phyloP scores from a whole-genome alignment of 1,284 basidiomycete species.

The Afroboletus lepidellus region DNA sequence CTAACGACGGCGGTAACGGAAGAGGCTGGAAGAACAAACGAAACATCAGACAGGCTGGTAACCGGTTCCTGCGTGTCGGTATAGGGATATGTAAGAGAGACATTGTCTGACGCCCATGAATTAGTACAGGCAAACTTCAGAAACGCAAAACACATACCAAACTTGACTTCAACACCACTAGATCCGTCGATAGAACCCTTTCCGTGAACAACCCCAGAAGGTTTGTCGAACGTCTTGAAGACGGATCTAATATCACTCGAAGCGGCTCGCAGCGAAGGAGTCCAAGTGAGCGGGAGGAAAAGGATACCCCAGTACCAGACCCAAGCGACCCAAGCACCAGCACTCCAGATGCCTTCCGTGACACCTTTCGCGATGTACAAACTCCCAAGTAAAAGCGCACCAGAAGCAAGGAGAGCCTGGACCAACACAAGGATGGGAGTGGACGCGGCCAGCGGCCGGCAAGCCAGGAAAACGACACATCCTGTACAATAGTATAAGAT shows the following conservation, averaged over 20 bases:
- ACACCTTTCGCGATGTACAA: constrained; percentile 31
- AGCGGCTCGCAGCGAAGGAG: constrained; percentile 22
- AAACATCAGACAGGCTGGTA: constrained; percentile 68
- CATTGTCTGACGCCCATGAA: constrained; percentile 53
- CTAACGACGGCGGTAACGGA: constrained; percentile 82
- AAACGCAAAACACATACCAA: constrained; percentile 46
- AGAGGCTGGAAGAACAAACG: constrained; percentile 81
- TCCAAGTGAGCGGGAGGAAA: constrained; percentile 24
- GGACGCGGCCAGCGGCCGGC: constrained; percentile 10
- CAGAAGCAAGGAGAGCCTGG: constrained; percentile 77
- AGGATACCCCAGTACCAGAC: constrained; percentile 32
- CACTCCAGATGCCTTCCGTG: constrained; percentile 30
- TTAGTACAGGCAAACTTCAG: background rate
- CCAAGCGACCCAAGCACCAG: constrained; percentile 31
- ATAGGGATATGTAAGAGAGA: constrained; percentile 81
- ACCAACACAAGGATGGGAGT: constrained; percentile 66
- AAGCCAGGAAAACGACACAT: constrained; percentile 15
- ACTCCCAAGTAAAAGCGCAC: constrained; percentile 76
- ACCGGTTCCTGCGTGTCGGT: constrained; percentile 61
- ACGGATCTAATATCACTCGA: constrained; percentile 34
- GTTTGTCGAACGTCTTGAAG: constrained; percentile 71
- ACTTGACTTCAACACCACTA: constrained; percentile 79
- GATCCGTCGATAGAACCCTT: constrained; percentile 73
- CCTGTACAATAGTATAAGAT: constrained; percentile 6
- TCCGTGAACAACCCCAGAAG: constrained; percentile 81